phyloP scores from a whole-genome alignment of 257 asterid genomes.

The Solanum bukasovii region DNA sequence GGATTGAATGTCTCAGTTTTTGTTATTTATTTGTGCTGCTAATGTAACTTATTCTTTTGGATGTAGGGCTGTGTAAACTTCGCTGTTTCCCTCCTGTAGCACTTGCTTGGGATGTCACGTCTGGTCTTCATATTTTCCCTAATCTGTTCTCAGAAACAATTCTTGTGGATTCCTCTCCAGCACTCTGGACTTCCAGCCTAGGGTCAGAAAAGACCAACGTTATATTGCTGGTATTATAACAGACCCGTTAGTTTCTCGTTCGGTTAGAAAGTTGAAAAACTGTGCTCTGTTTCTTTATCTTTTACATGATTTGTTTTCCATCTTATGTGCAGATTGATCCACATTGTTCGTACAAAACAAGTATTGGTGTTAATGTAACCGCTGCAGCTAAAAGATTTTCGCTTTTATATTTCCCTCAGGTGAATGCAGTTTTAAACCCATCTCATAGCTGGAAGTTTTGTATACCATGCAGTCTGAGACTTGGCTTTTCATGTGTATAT shows the following conservation, averaged over 20 bases:
- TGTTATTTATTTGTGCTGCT: constrained; percentile 4
- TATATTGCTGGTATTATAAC: constrained; percentile 50
- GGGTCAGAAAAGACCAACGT: constrained; percentile 68
- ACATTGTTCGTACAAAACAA: constrained; percentile 82
- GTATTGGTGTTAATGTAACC: constrained; percentile 46
- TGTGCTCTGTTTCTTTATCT: neutral
- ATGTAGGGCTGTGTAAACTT: constrained; percentile 77
- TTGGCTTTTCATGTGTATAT: neutral
- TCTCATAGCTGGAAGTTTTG: neutral
- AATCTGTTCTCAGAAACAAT: constrained; percentile 72
- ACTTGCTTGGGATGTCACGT: constrained; percentile 88
- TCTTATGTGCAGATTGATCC: constrained; percentile 75
- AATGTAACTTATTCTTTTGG: constrained; percentile 14
- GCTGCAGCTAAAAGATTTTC: constrained; percentile 82
- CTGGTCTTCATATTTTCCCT: constrained; percentile 91
- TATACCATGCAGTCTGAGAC: neutral
- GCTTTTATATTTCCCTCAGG: constrained; percentile 78
- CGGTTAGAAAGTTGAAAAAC: constrained; percentile 2
- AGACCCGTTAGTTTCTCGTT: neutral
- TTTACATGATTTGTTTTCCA: constrained; percentile 4
- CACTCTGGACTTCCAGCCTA: constrained; percentile 60
- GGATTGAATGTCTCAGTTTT: neutral
- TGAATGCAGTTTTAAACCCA: constrained; percentile 9
- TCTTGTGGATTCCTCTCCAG: constrained; percentile 91
- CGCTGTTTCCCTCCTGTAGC: constrained; percentile 98